Percentiles rank a stretch among this genome's conserved stretches.
These are phyloP conservation scores for Talaromyces sp. DNA, from an alignment of 2,329 filamentous ascomycete species.

Conservation along the genomic window DNA sequence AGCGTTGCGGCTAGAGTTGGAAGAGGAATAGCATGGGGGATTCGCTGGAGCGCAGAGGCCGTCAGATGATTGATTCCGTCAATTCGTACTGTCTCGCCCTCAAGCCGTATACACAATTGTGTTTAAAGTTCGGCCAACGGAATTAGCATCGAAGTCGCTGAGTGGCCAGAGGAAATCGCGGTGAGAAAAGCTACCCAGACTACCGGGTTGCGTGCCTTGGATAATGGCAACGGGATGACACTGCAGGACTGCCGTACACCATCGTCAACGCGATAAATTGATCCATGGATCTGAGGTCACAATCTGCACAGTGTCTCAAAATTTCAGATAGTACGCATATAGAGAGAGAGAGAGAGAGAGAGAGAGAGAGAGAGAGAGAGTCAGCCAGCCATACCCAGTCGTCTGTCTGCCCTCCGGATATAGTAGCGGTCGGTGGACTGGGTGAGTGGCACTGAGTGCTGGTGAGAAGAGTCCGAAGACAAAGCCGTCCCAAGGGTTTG, in stretches of 20 bases:
- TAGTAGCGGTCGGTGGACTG: neutral
- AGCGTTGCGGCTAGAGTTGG: slow-evolving; percentile 13
- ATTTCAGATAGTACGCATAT: neutral
- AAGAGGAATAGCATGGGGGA: slow-evolving; percentile 8
- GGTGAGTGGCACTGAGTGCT: neutral
- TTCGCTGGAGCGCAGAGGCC: neutral
- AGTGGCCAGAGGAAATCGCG: slow-evolving; percentile 11
- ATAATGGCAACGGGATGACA: neutral
- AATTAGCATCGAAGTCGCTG: neutral
- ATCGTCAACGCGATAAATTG: neutral
- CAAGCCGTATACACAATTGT: neutral
- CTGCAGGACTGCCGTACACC: neutral
- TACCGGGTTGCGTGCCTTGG: slow-evolving; percentile 13
- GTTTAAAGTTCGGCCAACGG: slow-evolving; percentile 6
- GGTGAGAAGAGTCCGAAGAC: neutral
- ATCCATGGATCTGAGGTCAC: neutral
- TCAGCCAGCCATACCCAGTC: neutral
- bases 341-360: too few species aligned
- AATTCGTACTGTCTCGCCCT: neutral
- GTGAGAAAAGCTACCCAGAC: slow-evolving; percentile 17
- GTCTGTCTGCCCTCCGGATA: neutral
- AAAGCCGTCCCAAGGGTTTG: slow-evolving; percentile 18
- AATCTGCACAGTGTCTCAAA: neutral
- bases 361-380: too few species aligned
- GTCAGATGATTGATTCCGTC: slow-evolving; percentile 7